phyloP scores from a whole-genome alignment of 441 rosid genomes.

The Arabidopsis hybrid region DNA sequence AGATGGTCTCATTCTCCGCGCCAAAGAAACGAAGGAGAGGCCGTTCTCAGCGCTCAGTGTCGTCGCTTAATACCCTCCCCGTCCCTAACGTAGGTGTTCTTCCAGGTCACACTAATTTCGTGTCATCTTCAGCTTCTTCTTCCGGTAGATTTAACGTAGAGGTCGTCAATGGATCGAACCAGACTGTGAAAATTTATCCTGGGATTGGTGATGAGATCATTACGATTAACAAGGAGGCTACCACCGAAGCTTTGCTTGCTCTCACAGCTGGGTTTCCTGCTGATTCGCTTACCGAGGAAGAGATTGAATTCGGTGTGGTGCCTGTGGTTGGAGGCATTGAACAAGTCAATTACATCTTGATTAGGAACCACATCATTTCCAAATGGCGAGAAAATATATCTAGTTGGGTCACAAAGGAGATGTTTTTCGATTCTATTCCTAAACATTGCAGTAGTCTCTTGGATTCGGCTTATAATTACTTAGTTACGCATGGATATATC shows the following conservation, averaged over 20 bases:
- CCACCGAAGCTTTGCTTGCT: slow-evolving; percentile 82
- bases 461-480: slow-evolving; percentile 80
- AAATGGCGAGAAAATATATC: slow-evolving; percentile 84
- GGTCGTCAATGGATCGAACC: slow-evolving; percentile 34
- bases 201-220: slow-evolving; percentile 86
- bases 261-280: slow-evolving; percentile 95
- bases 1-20: slow-evolving; percentile 66
- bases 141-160: slow-evolving; percentile 38
- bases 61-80: slow-evolving; percentile 54
- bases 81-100: slow-evolving; percentile 37
- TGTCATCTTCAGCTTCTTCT: slow-evolving; percentile 44
- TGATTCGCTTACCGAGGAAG: slow-evolving; percentile 87
- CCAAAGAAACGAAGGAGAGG: slow-evolving; percentile 94
- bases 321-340: slow-evolving; percentile 85
- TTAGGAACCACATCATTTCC: slow-evolving; percentile 83
- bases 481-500: slow-evolving; percentile 76
- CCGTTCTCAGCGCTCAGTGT: slow-evolving; percentile 67
- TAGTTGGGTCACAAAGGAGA: slow-evolving; percentile 75
- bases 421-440: slow-evolving; percentile 69
- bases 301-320: slow-evolving; percentile 81
- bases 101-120: slow-evolving; percentile 22
- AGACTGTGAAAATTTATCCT: slow-evolving; percentile 40
- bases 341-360: slow-evolving; percentile 89
- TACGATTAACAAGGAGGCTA: slow-evolving; percentile 86
- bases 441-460: slow-evolving; percentile 68